Conservation (phyloP, 2,329 filamentous ascomycete species). For the Coniochaeta ligniaria region DNA sequence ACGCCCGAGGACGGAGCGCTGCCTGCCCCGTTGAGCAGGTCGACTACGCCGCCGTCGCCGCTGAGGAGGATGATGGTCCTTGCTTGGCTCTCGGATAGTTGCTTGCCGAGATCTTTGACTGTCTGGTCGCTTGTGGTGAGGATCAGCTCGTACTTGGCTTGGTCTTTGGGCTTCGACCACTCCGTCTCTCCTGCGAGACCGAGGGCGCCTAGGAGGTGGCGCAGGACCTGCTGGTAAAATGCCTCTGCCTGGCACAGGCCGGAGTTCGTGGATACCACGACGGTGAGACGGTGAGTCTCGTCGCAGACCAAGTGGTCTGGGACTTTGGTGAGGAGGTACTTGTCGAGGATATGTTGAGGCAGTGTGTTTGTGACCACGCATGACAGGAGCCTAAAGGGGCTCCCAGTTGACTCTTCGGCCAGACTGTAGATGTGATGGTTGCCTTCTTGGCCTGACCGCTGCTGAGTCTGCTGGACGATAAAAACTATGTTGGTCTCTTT, state of each 20-base stretch:
- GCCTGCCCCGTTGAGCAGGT: conserved; percentile 61
- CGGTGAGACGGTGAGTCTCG: conserved; percentile 36
- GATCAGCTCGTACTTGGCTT: conserved; percentile 41
- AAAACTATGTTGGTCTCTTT: conserved; percentile 17
- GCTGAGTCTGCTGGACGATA: conserved; percentile 5
- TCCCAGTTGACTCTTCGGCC: not conserved
- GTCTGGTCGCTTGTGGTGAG: conserved; percentile 57
- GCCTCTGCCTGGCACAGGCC: conserved; percentile 49
- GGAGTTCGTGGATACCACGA: conserved; percentile 62
- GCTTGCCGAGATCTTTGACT: conserved; percentile 50
- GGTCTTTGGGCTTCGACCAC: not conserved
- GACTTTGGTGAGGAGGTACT: conserved; percentile 23
- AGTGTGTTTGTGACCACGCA: conserved; percentile 20
- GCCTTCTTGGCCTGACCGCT: not conserved
- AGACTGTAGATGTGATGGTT: conserved; percentile 1
- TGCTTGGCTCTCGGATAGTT: conserved; percentile 20
- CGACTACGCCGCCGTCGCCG: conserved; percentile 81
- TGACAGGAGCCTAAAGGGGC: conserved; percentile 11
- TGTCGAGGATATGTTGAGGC: conserved; percentile 26
- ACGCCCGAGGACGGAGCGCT: not conserved
- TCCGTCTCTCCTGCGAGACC: conserved; percentile 23
- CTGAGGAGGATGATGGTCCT: conserved; percentile 72
- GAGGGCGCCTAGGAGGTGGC: conserved; percentile 44
- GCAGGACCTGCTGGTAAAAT: conserved; percentile 50
- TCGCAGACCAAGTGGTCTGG: conserved; percentile 20